These are phyloP conservation scores for Coemansia pectinata DNA, from an alignment of 192 early-diverging fungal species.

Conservation along the genomic window DNA sequence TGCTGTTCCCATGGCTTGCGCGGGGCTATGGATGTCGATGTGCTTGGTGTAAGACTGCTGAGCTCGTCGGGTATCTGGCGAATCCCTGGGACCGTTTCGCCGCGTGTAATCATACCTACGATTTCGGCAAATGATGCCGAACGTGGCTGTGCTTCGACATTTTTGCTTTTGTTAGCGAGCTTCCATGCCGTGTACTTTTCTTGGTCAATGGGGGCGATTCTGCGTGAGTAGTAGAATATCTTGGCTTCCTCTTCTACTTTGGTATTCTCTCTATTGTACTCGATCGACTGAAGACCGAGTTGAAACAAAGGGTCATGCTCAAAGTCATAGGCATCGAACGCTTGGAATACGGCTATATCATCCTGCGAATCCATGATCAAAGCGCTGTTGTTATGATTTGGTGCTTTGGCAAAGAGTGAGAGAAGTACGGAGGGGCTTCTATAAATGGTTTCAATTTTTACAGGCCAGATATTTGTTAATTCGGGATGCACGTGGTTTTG, in stretches of 20 bases:
- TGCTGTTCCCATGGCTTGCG: conserved; percentile 49
- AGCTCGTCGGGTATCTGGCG: conserved; percentile 42
- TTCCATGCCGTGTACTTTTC: conserved; percentile 28
- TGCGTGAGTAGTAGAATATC: conserved; percentile 34
- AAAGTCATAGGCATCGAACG: conserved; percentile 44
- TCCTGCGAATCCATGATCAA: conserved; percentile 6
- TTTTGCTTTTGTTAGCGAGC: background rate
- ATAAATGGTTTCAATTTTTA: background rate
- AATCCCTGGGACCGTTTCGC: conserved; percentile 36
- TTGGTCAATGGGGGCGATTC: conserved; percentile 14
- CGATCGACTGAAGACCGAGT: conserved; percentile 25
- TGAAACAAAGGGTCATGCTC: conserved; percentile 35
- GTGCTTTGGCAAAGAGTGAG: background rate
- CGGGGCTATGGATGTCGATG: conserved; percentile 25
- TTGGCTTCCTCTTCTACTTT: conserved; percentile 22
- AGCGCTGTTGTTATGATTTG: background rate
- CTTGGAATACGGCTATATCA: conserved; percentile 12
- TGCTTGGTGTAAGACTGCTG: conserved; percentile 30
- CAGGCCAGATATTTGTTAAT: background rate
- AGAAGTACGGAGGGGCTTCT: background rate
- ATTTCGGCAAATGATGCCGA: conserved; percentile 42
- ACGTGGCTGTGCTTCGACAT: conserved; percentile 4
- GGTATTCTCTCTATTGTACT: background rate
- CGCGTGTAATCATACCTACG: conserved; percentile 34
- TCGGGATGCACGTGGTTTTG: background rate